Conservation (phyloP, 768 basidiomycete genomes). For the Tylopilus plumbeoviolaceoides region DNA sequence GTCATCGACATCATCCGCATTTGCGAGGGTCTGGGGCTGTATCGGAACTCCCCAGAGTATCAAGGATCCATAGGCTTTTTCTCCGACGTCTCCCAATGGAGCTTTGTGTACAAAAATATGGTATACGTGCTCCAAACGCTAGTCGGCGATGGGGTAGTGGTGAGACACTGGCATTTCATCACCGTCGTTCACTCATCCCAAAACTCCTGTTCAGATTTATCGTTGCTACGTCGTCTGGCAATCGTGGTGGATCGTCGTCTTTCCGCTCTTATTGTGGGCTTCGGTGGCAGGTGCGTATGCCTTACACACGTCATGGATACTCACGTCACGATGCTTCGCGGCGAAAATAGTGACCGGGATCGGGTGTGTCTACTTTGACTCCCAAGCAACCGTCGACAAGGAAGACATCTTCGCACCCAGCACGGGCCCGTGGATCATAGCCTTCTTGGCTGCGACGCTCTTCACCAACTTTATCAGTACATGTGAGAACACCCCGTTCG, state of each 20-base stretch:
- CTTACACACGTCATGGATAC: not conserved
- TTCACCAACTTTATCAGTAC: conserved; percentile 20
- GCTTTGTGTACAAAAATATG: too few relatives aligned
- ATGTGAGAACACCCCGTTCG: conserved; percentile 5
- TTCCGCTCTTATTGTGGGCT: conserved; percentile 11
- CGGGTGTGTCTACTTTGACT: conserved; percentile 15
- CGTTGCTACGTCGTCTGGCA: conserved; percentile 27
- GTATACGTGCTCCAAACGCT: too few relatives aligned
- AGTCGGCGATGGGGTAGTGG: too few relatives aligned
- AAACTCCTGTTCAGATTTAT: conserved; percentile 17
- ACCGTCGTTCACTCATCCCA: not conserved
- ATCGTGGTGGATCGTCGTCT: conserved; percentile 13
- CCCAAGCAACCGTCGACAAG: conserved; percentile 2
- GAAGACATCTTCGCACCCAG: conserved; percentile 17
- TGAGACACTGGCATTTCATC: conserved; percentile 1
- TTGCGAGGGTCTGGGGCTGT: too few relatives aligned
- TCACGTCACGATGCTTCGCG: not conserved
- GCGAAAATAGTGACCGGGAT: conserved; percentile 10
- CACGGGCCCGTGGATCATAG: conserved; percentile 22
- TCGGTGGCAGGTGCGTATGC: conserved; percentile 7
- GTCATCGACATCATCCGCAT: too few relatives aligned
- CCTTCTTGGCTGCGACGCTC: conserved; percentile 19
- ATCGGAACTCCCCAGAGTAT: too few relatives aligned
- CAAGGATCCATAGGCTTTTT: too few relatives aligned
- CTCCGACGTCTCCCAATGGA: too few relatives aligned